Percentiles rank a stretch among this genome's conserved stretches.
Conservation (phyloP, 192 early-diverging fungal species). For the Coemansia sp. region DNA sequence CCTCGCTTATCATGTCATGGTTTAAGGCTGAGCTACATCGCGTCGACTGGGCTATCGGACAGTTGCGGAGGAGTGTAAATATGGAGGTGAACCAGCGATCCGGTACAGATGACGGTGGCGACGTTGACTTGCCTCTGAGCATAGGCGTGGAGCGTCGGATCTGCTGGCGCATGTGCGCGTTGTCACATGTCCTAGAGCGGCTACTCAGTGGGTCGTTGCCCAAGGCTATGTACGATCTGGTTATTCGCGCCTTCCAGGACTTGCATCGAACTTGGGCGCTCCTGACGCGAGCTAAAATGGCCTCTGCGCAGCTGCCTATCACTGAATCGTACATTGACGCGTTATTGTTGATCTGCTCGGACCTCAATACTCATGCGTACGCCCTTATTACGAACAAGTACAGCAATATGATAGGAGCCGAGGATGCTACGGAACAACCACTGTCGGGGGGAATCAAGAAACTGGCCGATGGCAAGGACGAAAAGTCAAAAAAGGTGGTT, state of each 20-base stretch:
- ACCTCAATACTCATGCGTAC: conserved; percentile 35
- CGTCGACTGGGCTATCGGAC: conserved; percentile 33
- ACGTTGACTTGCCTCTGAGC: conserved; percentile 26
- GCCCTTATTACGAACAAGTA: conserved; percentile 31
- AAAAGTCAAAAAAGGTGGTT: conserved; percentile 8
- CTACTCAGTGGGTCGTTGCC: conserved; percentile 23
- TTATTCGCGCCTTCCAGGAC: conserved; percentile 34
- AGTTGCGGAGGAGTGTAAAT: conserved; percentile 24
- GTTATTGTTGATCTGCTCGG: conserved; percentile 31
- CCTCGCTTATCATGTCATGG: conserved; percentile 20
- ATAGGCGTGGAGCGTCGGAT: conserved; percentile 37
- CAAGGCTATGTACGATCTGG: conserved; percentile 22
- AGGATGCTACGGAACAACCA: conserved; percentile 1
- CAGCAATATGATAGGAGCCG: conserved; percentile 10
- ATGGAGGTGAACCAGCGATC: conserved; percentile 14
- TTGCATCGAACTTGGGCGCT: conserved; percentile 27
- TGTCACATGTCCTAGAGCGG: conserved; percentile 30
- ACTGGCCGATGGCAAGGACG: neutral
- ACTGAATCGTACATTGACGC: conserved; percentile 40
- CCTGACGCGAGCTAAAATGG: conserved; percentile 36
- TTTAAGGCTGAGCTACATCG: conserved; percentile 34
- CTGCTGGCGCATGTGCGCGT: conserved; percentile 23
- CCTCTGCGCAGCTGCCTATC: conserved; percentile 21
- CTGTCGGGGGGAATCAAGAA: neutral
- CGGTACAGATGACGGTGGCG: neutral